phyloP scores from a whole-genome alignment of 139 green algal species.

The Chloropicon primus region DNA sequence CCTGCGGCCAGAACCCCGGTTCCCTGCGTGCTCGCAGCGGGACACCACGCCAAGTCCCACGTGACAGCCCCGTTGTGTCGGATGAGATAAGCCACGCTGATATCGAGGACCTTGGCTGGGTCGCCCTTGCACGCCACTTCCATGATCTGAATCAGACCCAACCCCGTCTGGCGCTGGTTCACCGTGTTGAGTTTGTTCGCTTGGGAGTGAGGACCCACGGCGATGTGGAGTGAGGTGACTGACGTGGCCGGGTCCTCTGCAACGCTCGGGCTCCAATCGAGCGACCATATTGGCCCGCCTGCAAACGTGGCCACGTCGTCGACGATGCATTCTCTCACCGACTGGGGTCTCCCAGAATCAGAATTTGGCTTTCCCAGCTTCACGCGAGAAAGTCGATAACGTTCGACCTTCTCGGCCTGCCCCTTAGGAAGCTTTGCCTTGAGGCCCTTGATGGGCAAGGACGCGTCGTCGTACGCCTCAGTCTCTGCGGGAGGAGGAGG shows the following conservation, averaged over 20 bases:
- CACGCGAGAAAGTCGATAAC: background rate
- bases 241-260: background rate
- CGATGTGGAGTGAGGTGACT: background rate
- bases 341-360: background rate
- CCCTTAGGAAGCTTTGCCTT: too few relatives aligned
- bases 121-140: background rate
- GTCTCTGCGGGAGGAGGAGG: too few relatives aligned
- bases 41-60: background rate
- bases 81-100: background rate
- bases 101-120: background rate
- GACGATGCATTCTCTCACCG: background rate
- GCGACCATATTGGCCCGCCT: background rate
- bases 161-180: background rate
- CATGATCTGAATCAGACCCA: background rate
- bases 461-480: background rate
- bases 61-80: background rate
- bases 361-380: too few relatives aligned
- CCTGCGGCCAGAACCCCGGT: background rate
- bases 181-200: background rate
- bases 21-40: too few relatives aligned
- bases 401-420: background rate
- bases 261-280: background rate
- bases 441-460: background rate
- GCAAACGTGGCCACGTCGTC: background rate
- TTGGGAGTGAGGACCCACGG: background rate